Base-by-base conservation (phyloP, 2,329 filamentous ascomycete species). In the Acephala macrosclerotiorum region DNA sequence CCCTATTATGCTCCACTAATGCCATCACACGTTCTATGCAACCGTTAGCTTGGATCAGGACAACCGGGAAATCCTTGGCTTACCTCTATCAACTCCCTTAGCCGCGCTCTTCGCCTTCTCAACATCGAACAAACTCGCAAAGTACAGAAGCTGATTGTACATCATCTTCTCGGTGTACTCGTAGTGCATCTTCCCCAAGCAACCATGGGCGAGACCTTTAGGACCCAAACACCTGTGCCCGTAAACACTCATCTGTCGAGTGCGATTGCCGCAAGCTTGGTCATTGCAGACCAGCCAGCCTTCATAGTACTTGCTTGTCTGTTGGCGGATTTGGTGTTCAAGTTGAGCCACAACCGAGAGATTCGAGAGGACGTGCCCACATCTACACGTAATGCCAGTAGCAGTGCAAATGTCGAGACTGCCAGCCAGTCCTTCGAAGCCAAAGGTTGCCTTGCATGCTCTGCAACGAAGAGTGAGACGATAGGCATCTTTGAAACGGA, bases 131-230 rank as follows among this genome's bases (percentile, higher is more conserved):
- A 98, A 80, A 58, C 86, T 86, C 35, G 91, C 87, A 77, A 94
- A 91, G 81, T 97, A 99, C 62, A 98, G 81, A 47, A 99, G 84
- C 80, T 99, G 96, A 78, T 97, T 98, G 81, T 97, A 98, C 66
- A 98, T 85, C 74, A 91, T 90, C 80, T 96, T 95, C 81, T 98
- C 96, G 0, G 87, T 85, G 75, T 92, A 91, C 80, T 96, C 94
- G 77, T 94, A 97, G 25, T 87, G 83, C 94, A 99, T 98, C 58
- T 88, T 88, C 22, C 96, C 96, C 3, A 89, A 82, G 77, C 96
- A 99, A 63, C 93, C 94, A 63, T 89, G 87, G 0, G 91, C 95
- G 2, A 96, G 89, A 1, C 94, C 94, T 71, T 90, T 90, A 18
- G 95, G 93, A 0, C 96, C 96, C 6, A 98, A 84, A 77, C 96